Percentiles rank a stretch among this genome's conserved stretches.
phyloP scores from a whole-genome alignment of 306 rosid genomes.

The Erythrophleum fordii region DNA sequence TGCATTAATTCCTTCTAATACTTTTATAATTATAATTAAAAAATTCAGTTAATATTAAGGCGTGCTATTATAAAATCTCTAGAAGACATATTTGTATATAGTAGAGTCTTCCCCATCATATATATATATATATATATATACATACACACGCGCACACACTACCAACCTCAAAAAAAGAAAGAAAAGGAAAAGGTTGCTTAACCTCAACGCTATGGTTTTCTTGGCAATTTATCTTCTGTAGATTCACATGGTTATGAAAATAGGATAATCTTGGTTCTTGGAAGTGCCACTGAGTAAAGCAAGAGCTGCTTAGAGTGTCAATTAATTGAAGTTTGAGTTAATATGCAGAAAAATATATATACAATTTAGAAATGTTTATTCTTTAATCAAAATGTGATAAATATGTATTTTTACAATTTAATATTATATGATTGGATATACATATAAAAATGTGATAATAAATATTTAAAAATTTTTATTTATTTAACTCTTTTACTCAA shows the following conservation, averaged over 20 bases:
- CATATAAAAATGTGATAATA: no score
- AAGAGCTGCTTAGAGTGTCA: neutral
- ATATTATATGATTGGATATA: no score
- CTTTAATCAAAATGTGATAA: no score
- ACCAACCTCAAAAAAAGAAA: neutral
- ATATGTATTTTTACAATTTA: no score
- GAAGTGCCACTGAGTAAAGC: slow-evolving; percentile 15
- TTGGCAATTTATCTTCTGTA: slow-evolving; percentile 4
- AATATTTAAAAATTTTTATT: no score
- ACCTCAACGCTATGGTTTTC: slow-evolving; percentile 35
- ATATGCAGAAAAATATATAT: no score
- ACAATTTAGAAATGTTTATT: no score
- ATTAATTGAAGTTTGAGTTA: neutral
- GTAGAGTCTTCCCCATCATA: slow-evolving; percentile 30
- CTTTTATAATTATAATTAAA: neutral
- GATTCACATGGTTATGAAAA: slow-evolving; percentile 39
- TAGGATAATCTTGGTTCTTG: slow-evolving; percentile 31
- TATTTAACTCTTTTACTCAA: no score
- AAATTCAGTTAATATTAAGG: slow-evolving; percentile 1
- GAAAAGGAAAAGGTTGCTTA: slow-evolving; percentile 32
- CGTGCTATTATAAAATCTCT: neutral
- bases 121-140: neutral
- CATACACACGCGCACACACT: neutral
- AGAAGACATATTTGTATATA: neutral
- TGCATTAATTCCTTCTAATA: slow-evolving; percentile 4